Base-by-base conservation (phyloP, 1,139 yeast species). In the Geotrichum restrictum region DNA sequence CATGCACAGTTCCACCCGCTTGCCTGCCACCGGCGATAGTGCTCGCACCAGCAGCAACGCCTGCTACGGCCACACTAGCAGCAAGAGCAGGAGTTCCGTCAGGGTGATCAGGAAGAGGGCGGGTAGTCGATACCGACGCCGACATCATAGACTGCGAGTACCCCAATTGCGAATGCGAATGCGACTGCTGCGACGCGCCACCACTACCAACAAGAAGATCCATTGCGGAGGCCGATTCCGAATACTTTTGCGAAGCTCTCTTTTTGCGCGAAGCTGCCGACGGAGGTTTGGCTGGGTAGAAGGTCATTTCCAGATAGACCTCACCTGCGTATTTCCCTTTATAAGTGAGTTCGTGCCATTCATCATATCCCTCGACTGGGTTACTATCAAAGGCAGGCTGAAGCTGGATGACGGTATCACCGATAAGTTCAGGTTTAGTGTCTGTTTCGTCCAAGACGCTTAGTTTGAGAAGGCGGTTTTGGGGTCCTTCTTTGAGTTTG, bases 301-400 rank as follows among this genome's bases (percentile, higher is more conserved):
- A 93, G 0, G 98, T 88, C 85, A 93, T 84, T 64, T 93, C 98
- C 52, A 94, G 71, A 67, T 84, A 91, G 1, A 93, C 80, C 69
- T 81, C 87, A 1, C 98, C 98, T 0, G 97, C 96, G 52, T 86
- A 81, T 61, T 82, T 79, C n/a, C 82, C 84, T 53, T 80, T 81
- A 64, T 80, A 80, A 37, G 74, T 72, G 57, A 93, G 73, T 45
- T 81, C 82, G 64, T 85, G 87, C 98, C 98, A 91, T 37, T 77
- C 76, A 66, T 94, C 98, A 63, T 79, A 88, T 31, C 95, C 96
- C 40, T 87, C 93, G 41, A 77, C 76, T 2, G 81, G 80, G 31
- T 79, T 76, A 22, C 81, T 76, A 14, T 55, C 59, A 56, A 88
- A 81, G 0, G 89, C 89, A 3, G 82, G 80, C 22, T 85, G 74